Evolutionary conservation across 345 rosid genomes (phyloP), one percentile per base, ranked within the genome.

Genomic region (Sisymbrium irio): DNA sequence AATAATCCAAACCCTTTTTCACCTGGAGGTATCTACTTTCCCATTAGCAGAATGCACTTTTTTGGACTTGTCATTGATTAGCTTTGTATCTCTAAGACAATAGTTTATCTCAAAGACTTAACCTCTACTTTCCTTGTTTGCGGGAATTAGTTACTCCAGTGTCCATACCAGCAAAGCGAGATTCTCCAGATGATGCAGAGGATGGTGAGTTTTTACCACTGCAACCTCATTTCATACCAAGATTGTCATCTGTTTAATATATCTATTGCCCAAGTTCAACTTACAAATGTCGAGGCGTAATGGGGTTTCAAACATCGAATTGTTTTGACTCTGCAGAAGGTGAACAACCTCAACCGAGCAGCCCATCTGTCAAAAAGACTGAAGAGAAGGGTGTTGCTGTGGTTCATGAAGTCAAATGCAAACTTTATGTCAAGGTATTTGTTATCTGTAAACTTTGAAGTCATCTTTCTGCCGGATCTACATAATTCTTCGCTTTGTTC

Each of bases 341-440:
- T 76, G 92, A 90, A 44, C 55, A 71, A 68, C 87, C 86, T 72
- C 91, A 82, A 61, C 99, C 99, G 71, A 82, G 92, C 84, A 95
- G 97, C 73, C 97, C 98, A 69, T 95, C 98, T 37, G 83, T 95
- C 66, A 86, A 92, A 80, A 95, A 88, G 83, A 75, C 91, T n/a
- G 92, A 86, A 76, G 97, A 95, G 79, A 80, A 85, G 76, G 99
- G 97, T 51, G 79, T 86, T 59, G 68, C 84, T 65, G 84, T 87
- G 22, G 94, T 90, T 71, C 98, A 95, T 81, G 97, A 95, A 80
- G 96, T 92, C 72, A 95, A 95, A 80, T 92, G 97, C 88, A 95
- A 95, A 80, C 88, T 95, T 66, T 95, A 92, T 79, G 90, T 95
- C 27, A 95, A 90, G 96, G 99, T 92, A 81, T 55, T 12, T 80